A percentile compares a stretch with the other conserved stretches of the same genome.
Evolutionary conservation across 768 basidiomycete species (phyloP).

Genomic region (Agaricus blazei): DNA sequence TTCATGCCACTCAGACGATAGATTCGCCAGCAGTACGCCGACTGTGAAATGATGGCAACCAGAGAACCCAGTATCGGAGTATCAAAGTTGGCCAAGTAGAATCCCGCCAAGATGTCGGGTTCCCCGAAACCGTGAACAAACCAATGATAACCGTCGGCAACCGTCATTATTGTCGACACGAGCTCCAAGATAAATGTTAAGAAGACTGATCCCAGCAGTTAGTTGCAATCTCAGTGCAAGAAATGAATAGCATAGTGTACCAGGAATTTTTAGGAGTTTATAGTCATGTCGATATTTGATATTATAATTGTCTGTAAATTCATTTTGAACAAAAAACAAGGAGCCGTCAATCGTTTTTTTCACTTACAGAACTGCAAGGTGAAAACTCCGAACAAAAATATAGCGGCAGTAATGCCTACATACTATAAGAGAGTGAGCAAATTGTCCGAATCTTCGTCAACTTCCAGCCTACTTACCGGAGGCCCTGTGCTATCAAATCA

Average conservation of each 20-base stretch:
- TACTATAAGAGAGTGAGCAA: background rate
- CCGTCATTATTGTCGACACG: constrained; percentile 1
- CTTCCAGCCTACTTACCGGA: background rate
- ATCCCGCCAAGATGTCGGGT: background rate
- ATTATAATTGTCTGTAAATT: background rate
- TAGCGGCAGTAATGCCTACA: background rate
- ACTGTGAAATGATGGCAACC: background rate
- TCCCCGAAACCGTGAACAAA: constrained; percentile 9
- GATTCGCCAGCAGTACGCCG: constrained; percentile 5
- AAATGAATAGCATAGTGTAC: background rate
- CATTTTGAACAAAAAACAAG: background rate
- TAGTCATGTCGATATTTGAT: constrained; percentile 2
- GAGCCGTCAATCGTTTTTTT: background rate
- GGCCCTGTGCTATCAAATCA: background rate
- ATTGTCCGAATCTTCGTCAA: too few relatives aligned
- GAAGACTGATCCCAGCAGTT: background rate
- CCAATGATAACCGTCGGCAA: constrained; percentile 9
- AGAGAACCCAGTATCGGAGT: background rate
- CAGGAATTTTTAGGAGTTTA: background rate
- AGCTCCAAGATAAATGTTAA: constrained; percentile 4
- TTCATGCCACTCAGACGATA: background rate
- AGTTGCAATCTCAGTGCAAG: background rate
- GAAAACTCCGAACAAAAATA: constrained; percentile 1
- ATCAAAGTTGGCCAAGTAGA: constrained; percentile 5
- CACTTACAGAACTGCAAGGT: background rate